A percentile compares a stretch with the other conserved stretches of the same genome.
Conservation (phyloP, 1,284 basidiomycete species). For the Fomitiporia mediterranea region DNA sequence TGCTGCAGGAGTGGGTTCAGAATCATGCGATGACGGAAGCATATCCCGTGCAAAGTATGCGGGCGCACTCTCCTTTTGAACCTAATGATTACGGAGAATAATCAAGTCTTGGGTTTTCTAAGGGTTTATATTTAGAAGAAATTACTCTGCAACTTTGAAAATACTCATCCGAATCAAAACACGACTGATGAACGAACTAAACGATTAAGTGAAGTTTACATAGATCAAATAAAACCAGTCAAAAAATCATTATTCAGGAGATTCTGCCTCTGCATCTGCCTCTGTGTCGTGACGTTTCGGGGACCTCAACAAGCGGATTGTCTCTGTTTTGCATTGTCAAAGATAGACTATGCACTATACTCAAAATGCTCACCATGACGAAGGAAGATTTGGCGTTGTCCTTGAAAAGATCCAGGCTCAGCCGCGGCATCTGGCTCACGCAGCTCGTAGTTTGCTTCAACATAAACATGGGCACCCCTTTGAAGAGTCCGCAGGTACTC, state of each 20-base stretch:
- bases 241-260: background rate
- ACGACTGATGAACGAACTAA: background rate
- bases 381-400: slow-evolving; percentile 75
- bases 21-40: slow-evolving; percentile 12
- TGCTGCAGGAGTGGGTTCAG: slow-evolving; percentile 14
- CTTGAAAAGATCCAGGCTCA: slow-evolving; percentile 57
- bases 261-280: slow-evolving; percentile 1
- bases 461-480: slow-evolving; percentile 70
- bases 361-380: slow-evolving; percentile 53
- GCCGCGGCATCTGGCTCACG: slow-evolving; percentile 61
- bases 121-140: background rate
- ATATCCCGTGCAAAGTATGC: slow-evolving; percentile 6
- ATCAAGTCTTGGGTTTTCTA: background rate
- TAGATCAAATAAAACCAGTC: background rate
- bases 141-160: background rate
- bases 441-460: slow-evolving; percentile 70
- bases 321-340: background rate
- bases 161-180: background rate
- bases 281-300: background rate
- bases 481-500: slow-evolving; percentile 57
- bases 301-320: background rate
- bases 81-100: slow-evolving; percentile 16
- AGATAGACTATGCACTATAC: background rate
- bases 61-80: slow-evolving; percentile 16
- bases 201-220: background rate